A percentile compares a stretch with the other conserved stretches of the same genome.
Evolutionary conservation across 352 stramenopile genomes (phyloP).

Genomic region (Globisporangium alternatum): DNA sequence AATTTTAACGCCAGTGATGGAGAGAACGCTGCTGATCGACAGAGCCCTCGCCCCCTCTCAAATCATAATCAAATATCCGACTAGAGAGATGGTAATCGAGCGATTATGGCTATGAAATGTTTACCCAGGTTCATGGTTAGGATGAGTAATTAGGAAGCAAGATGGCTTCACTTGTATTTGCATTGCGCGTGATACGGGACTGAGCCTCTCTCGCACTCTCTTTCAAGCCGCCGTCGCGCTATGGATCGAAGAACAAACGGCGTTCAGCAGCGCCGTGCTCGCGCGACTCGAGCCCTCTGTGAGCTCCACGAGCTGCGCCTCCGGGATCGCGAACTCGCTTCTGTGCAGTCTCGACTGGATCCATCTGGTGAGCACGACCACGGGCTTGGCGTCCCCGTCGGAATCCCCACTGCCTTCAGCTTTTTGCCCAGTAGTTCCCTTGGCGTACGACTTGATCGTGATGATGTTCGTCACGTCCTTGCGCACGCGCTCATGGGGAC

Average conservation of each 20-base stretch:
- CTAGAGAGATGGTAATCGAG: too few relatives aligned
- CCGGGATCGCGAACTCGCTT: constrained; percentile 6
- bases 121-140: too few relatives aligned
- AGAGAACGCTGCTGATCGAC: too few relatives aligned
- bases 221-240: too few relatives aligned
- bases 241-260: neutral
- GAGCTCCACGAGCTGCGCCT: neutral
- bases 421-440: neutral
- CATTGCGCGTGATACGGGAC: too few relatives aligned
- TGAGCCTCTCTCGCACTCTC: too few relatives aligned
- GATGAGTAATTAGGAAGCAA: too few relatives aligned
- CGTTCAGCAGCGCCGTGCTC: neutral
- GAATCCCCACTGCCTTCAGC: neutral
- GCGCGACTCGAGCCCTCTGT: constrained; percentile 3
- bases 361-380: constrained; percentile 38
- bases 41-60: too few relatives aligned
- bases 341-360: constrained; percentile 25
- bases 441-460: neutral
- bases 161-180: too few relatives aligned
- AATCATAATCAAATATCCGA: too few relatives aligned
- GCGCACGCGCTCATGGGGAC: constrained; percentile 10
- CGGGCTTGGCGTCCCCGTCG: neutral
- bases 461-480: constrained; percentile 11
- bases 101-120: too few relatives aligned
- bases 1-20: too few relatives aligned